Evolutionary conservation across 208 protist species (phyloP).

Genomic region (Crithidia thermophila): DNA sequence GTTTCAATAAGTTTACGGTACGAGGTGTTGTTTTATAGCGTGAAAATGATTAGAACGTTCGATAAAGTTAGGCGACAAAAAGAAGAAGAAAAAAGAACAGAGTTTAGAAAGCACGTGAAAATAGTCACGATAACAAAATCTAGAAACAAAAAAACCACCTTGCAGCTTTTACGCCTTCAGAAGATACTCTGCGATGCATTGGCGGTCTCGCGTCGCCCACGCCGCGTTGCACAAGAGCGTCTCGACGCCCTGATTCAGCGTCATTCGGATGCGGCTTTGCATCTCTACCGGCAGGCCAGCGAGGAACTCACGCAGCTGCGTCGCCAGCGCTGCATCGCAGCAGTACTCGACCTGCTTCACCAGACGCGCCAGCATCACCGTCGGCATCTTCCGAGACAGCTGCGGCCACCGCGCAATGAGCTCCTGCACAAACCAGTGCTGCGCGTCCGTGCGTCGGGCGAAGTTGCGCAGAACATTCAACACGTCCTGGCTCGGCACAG

Average conservation of each 20-base stretch:
- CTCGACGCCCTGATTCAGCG: conserved; percentile 44
- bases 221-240: conserved; percentile 46
- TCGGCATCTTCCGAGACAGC: conserved; percentile 51
- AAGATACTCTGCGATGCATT: conserved; percentile 16
- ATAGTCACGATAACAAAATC: conserved; percentile 3
- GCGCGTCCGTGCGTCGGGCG: conserved; percentile 29
- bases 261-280: conserved; percentile 21
- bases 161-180: conserved; percentile 1
- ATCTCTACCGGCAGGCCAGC: conserved; percentile 13
- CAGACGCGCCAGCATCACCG: conserved; percentile 49
- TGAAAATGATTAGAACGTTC: background rate
- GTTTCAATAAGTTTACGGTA: too few species aligned
- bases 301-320: conserved; percentile 48
- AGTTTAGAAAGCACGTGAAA: background rate
- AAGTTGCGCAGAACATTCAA: conserved; percentile 52
- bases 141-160: too few species aligned
- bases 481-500: conserved; percentile 67
- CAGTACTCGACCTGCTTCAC: conserved; percentile 55
- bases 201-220: conserved; percentile 40
- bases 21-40: background rate
- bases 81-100: conserved; percentile 14
- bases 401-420: conserved; percentile 44
- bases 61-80: conserved; percentile 4
- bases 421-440: conserved; percentile 37
- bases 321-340: conserved; percentile 38